Base-by-base conservation (phyloP, 2,329 filamentous ascomycete genomes). In the Westerdykella sp. region DNA sequence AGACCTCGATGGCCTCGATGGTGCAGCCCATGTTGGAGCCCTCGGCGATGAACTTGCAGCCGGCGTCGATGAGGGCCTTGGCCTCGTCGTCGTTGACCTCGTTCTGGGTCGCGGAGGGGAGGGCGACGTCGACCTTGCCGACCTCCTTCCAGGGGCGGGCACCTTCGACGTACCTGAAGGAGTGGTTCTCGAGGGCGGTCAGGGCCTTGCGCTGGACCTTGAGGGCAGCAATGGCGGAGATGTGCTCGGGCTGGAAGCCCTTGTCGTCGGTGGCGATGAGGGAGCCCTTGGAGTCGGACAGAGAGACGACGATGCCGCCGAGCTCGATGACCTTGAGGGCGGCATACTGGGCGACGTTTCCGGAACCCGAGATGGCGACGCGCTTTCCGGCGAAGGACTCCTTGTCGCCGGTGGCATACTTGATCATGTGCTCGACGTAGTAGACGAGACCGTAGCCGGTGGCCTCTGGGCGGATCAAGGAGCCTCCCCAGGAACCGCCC, bases 1-100 rank as follows among this genome's bases (percentile, higher is more conserved):
- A 97, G 54, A 88, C 75, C 62, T 95, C 86, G 62, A 98, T 96
- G 56, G 91, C 91, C 54, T 86, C 89, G 72, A 93, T 88, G 28
- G 90, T 96, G 78, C 89, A 96, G 53, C 93, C 93, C 93, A 98
- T 97, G 81, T 97, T 97, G 73, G 85, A 93, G 44, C 93, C 93
- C 75, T 98, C 93, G 45, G 93, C 93, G 55, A 97, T 84, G 75
- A 88, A 94, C 67, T 84, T 81, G 64, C 78, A 79, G 55, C 91
- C 91, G 46, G 78, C 79, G 39, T 77, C 77, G 46, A 96, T 80
- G 36, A 97, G 80, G 14, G 79, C 81, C 73, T 87, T 76, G 41
- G 90, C 93, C 77, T 98, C 93, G 60, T 93, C 88, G 66, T 83
- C 82, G 64, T 80, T 89, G 63, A 98, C 88, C 75, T 98, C 93